A percentile compares a stretch with the other conserved stretches of the same genome.
These are phyloP conservation scores for Pyrenochaeta sp. DNA, from an alignment of 2,329 filamentous ascomycete genomes.

Conservation along the genomic window DNA sequence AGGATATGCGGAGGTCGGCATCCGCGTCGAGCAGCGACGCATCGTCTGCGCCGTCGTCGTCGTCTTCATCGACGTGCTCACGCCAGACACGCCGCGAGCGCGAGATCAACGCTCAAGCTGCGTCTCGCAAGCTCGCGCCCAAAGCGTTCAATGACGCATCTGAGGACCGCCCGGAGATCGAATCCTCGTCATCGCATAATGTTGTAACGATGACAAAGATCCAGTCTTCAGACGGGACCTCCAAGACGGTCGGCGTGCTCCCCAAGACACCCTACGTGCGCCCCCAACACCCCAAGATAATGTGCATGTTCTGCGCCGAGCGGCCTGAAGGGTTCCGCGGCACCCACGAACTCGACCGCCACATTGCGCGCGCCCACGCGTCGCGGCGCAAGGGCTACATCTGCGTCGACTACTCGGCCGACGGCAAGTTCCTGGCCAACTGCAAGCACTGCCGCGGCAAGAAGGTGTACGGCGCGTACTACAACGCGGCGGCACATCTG, in stretches of 20 bases:
- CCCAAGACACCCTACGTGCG: constrained; percentile 66
- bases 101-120: constrained; percentile 58
- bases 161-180: too few relatives aligned
- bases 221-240: constrained; percentile 60
- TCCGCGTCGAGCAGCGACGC: constrained; percentile 47
- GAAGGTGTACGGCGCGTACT: constrained; percentile 89
- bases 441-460: constrained; percentile 82
- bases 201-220: constrained; percentile 61
- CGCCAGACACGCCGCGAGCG: constrained; percentile 57
- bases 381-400: constrained; percentile 67
- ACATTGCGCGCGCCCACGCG: constrained; percentile 71
- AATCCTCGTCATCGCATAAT: constrained; percentile 45
- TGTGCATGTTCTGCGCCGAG: constrained; percentile 73
- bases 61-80: constrained; percentile 53
- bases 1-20: constrained; percentile 60
- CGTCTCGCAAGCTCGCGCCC: constrained; percentile 59
- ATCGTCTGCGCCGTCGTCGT: constrained; percentile 55
- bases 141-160: too few relatives aligned
- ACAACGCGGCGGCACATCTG: constrained; percentile 92
- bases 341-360: constrained; percentile 72
- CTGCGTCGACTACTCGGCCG: constrained; percentile 65
- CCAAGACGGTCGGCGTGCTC: constrained; percentile 60
- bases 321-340: constrained; percentile 83
- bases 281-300: constrained; percentile 74
- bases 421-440: constrained; percentile 72